Percentiles rank a stretch among this genome's conserved stretches.
These are phyloP conservation scores for Saitoella complicata DNA, from an alignment of 805 yeast species.

Conservation along the genomic window DNA sequence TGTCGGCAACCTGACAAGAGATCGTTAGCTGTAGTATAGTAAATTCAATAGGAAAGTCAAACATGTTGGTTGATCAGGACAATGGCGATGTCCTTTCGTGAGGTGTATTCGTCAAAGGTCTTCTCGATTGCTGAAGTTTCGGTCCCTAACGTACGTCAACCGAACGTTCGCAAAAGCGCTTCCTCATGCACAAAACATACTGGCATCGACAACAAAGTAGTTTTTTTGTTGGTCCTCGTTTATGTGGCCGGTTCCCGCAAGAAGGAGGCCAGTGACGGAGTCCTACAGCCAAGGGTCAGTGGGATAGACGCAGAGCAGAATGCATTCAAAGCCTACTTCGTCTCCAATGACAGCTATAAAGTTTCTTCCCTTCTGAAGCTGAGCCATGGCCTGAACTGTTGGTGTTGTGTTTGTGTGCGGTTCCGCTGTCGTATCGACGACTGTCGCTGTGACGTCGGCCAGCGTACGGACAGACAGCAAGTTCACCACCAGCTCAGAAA, in stretches of 20 bases:
- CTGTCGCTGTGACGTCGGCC: no score
- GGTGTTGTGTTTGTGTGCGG: no score
- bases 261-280: slow-evolving; percentile 83
- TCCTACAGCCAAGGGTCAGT: slow-evolving; percentile 26
- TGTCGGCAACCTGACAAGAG: slow-evolving; percentile 47
- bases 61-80: slow-evolving; percentile 78
- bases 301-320: no score
- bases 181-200: not conserved
- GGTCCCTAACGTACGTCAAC: not conserved
- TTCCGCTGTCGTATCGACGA: no score
- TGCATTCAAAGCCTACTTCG: no score
- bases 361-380: no score
- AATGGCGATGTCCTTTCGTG: slow-evolving; percentile 82
- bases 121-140: slow-evolving; percentile 55
- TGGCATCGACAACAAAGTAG: slow-evolving; percentile 68
- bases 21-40: not conserved
- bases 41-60: slow-evolving; percentile 3
- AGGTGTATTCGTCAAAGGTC: slow-evolving; percentile 61
- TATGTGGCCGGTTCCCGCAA: slow-evolving; percentile 91
- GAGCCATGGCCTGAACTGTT: no score
- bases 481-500: not conserved
- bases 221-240: slow-evolving; percentile 44
- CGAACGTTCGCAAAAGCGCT: not conserved
- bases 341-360: no score
- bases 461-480: no score